These are phyloP conservation scores for Aureobasidium namibiae DNA, from an alignment of 2,329 filamentous ascomycete genomes.

Conservation along the genomic window DNA sequence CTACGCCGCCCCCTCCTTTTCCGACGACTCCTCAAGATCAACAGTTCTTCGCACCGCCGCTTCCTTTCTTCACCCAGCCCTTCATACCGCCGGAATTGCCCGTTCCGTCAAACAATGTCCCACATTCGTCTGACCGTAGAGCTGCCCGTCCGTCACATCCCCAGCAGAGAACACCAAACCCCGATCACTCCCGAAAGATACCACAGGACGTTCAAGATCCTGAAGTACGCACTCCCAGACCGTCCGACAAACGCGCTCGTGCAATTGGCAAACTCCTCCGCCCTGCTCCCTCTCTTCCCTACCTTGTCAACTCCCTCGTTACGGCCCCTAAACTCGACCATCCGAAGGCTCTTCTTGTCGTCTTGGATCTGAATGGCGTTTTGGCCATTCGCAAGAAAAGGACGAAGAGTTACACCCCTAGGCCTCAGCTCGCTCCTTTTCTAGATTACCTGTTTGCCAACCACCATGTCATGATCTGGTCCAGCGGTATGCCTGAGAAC, in stretches of 20 bases:
- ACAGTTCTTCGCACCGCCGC: neutral
- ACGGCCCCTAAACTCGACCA: neutral
- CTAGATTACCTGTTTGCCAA: conserved; percentile 64
- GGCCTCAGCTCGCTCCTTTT: conserved; percentile 62
- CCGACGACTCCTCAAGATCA: neutral
- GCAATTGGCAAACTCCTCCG: neutral
- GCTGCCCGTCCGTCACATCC: neutral
- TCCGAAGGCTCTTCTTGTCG: conserved; percentile 55
- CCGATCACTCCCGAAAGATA: neutral
- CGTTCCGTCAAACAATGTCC: neutral
- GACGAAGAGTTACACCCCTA: conserved; percentile 33
- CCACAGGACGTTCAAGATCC: neutral
- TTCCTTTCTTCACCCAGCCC: neutral
- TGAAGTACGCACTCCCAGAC: neutral
- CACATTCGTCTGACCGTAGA: neutral
- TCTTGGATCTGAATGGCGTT: conserved; percentile 91
- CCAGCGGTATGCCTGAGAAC: conserved; percentile 68
- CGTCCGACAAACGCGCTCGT: neutral
- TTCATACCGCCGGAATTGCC: neutral
- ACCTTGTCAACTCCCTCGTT: neutral
- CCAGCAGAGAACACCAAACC: neutral
- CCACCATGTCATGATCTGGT: conserved; percentile 84
- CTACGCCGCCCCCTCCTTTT: no score
- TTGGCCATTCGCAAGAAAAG: conserved; percentile 58
- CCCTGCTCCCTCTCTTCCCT: neutral